Conservation (phyloP, 208 protist species). For the Acanthamoeba lenticulata region DNA sequence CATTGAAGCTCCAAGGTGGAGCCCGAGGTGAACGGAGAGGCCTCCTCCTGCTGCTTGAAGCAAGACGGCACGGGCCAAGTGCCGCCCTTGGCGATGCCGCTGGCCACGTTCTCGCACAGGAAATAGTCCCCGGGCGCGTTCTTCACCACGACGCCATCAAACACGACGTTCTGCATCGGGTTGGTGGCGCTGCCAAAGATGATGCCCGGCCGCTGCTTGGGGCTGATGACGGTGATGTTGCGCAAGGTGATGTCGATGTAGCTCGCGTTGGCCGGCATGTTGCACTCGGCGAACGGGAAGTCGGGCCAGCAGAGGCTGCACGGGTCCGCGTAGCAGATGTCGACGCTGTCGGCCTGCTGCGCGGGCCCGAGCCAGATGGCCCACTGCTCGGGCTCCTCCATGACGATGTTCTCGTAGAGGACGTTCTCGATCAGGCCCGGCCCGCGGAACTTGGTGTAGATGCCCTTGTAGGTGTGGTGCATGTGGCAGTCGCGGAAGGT, state of each 20-base stretch:
- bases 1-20: no score
- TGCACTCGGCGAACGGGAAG: conserved; percentile 67
- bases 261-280: conserved; percentile 64
- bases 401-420: conserved; percentile 84
- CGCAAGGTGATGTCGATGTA: conserved; percentile 77
- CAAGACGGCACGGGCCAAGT: conserved; percentile 75
- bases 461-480: conserved; percentile 82
- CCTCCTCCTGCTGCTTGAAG: no score
- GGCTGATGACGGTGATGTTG: conserved; percentile 71
- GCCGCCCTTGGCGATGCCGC: conserved; percentile 70
- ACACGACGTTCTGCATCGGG: conserved; percentile 77
- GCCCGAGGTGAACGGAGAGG: no score
- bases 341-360: conserved; percentile 79
- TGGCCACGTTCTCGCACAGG: conserved; percentile 70
- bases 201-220: conserved; percentile 70
- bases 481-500: conserved; percentile 84
- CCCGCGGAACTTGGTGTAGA: conserved; percentile 81
- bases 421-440: conserved; percentile 73
- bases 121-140: conserved; percentile 68
- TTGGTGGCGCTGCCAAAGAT: conserved; percentile 77
- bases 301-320: conserved; percentile 71
- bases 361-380: conserved; percentile 84
- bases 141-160: conserved; percentile 76
- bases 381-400: conserved; percentile 76
- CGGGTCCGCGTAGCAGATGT: conserved; percentile 75